Conservation (phyloP, 495 filamentous ascomycete genomes). For the Annulohypoxylon nitens region DNA sequence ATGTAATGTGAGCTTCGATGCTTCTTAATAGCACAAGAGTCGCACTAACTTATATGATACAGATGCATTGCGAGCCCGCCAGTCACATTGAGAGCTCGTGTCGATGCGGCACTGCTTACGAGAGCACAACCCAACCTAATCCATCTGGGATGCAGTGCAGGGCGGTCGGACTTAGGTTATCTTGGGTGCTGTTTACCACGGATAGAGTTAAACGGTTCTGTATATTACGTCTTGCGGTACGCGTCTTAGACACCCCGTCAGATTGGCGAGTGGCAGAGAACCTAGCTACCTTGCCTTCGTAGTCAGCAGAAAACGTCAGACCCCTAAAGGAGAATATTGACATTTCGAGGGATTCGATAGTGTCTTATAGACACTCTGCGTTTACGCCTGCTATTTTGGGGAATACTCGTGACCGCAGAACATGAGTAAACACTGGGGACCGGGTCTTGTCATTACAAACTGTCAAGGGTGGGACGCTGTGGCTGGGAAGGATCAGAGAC, state of each 20-base stretch:
- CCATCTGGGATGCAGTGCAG: constrained; percentile 16
- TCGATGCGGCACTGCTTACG: constrained; percentile 41
- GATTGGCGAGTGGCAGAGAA: constrained; percentile 24
- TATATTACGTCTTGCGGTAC: constrained; percentile 34
- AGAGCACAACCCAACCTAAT: constrained; percentile 31
- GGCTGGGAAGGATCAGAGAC: constrained; percentile 44
- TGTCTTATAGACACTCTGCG: constrained; percentile 9
- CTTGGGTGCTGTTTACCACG: constrained; percentile 6
- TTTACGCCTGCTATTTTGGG: constrained; percentile 43
- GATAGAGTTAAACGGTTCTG: constrained; percentile 21
- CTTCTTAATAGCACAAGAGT: constrained; percentile 15
- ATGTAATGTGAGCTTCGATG: constrained; percentile 11
- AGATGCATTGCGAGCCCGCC: constrained; percentile 22
- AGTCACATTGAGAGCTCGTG: constrained; percentile 32
- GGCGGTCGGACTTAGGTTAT: constrained; percentile 19
- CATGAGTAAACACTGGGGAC: constrained; percentile 22
- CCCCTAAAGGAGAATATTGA: constrained; percentile 17
- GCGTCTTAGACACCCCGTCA: constrained; percentile 21
- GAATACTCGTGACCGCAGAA: constrained; percentile 22
- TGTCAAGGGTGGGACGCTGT: constrained; percentile 28
- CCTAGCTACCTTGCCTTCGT: constrained; percentile 13
- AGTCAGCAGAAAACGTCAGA: constrained; percentile 30
- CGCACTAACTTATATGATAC: constrained; percentile 27
- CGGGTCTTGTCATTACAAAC: constrained; percentile 20
- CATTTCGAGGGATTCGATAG: constrained; percentile 10